Evolutionary conservation across 768 basidiomycete genomes (phyloP).

Genomic region (Hemileccinum rubropunctum): DNA sequence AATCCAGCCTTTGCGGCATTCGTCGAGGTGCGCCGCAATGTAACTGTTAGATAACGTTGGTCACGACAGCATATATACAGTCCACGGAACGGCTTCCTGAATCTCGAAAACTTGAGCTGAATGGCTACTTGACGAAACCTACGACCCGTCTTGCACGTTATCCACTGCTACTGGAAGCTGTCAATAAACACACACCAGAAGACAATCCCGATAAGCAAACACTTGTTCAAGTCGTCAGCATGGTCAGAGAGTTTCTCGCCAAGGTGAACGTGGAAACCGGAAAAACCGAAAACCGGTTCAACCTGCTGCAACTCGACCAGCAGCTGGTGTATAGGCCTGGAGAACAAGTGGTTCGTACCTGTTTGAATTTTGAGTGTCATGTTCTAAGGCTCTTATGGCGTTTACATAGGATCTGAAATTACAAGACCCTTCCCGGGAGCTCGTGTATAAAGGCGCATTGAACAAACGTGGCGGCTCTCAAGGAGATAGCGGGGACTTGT

Average conservation of each 20-base stretch:
- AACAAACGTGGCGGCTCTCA: constrained; percentile 77
- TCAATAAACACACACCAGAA: constrained; percentile 88
- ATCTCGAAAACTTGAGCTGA: constrained; percentile 93
- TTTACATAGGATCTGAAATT: constrained; percentile 72
- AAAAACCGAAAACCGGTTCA: constrained; percentile 94
- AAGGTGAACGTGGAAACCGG: constrained; percentile 94
- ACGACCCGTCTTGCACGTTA: constrained; percentile 97
- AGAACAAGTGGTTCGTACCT: constrained; percentile 75
- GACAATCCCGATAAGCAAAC: constrained; percentile 82
- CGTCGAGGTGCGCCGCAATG: constrained; percentile 67
- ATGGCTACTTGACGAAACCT: constrained; percentile 97
- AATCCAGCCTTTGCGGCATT: constrained; percentile 93
- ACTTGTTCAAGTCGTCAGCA: constrained; percentile 71
- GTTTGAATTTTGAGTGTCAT: neutral
- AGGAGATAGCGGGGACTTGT: constrained; percentile 82
- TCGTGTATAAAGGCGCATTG: constrained; percentile 86
- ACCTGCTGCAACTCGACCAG: constrained; percentile 88
- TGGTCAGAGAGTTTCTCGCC: constrained; percentile 78
- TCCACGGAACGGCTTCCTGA: constrained; percentile 89
- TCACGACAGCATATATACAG: constrained; percentile 38
- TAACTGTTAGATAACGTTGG: neutral
- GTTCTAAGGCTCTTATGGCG: neutral
- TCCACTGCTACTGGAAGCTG: constrained; percentile 88
- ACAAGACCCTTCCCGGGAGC: constrained; percentile 83
- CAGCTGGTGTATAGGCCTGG: constrained; percentile 88